phyloP scores from a whole-genome alignment of 1,139 yeast species.

The Pneumocystis carinii region DNA sequence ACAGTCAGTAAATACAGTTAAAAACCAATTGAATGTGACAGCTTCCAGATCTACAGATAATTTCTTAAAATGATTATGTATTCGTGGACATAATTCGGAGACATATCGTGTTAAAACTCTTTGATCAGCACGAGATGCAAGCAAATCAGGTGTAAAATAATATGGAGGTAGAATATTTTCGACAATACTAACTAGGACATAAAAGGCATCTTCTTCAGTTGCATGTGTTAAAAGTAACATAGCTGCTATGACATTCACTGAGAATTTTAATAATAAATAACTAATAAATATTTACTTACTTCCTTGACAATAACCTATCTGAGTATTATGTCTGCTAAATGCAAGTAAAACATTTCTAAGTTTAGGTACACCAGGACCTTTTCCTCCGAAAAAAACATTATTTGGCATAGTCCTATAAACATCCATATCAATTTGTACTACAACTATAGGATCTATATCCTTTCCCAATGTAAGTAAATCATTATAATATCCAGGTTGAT shows the following conservation, averaged over 20 bases:
- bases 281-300: constrained; percentile 16
- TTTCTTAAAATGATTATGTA: constrained; percentile 27
- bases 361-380: constrained; percentile 41
- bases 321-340: constrained; percentile 36
- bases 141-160: constrained; percentile 32
- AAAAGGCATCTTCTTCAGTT: constrained; percentile 43
- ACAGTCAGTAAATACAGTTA: constrained; percentile 40
- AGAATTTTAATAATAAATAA: not conserved
- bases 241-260: constrained; percentile 43
- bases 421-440: constrained; percentile 42
- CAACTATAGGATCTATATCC: constrained; percentile 24
- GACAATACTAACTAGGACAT: constrained; percentile 39
- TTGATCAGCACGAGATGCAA: constrained; percentile 32
- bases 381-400: constrained; percentile 39
- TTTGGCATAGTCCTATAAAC: constrained; percentile 43
- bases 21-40: constrained; percentile 46
- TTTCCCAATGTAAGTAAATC: constrained; percentile 17
- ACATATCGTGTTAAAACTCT: constrained; percentile 22
- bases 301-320: constrained; percentile 47
- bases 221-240: constrained; percentile 34
- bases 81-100: constrained; percentile 26
- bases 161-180: constrained; percentile 40
- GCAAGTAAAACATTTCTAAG: constrained; percentile 39
- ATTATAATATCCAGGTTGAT: constrained; percentile 39
- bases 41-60: constrained; percentile 36